Evolutionary conservation across 345 rosid genomes (phyloP).

Genomic region (Isatis tinctoria): DNA sequence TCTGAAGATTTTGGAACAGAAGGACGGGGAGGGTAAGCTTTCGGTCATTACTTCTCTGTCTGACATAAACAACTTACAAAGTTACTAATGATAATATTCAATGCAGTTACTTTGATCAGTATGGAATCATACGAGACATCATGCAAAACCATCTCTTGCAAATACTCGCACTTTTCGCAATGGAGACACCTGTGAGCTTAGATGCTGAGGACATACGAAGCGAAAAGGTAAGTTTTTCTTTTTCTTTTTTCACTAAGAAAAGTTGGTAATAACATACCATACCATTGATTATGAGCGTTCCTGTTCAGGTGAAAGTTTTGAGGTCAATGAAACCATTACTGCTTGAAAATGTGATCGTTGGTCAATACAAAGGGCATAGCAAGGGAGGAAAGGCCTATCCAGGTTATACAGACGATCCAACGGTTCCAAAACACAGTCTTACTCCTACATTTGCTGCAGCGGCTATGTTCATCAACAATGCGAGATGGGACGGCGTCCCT

Average conservation of each 20-base stretch:
- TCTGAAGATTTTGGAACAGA: slow-evolving; percentile 96
- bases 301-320: slow-evolving; percentile 74
- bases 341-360: slow-evolving; percentile 67
- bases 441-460: slow-evolving; percentile 95
- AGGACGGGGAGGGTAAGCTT: slow-evolving; percentile 83
- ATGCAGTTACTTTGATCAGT: slow-evolving; percentile 71
- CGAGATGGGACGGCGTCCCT: slow-evolving; percentile 96
- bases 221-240: slow-evolving; percentile 57
- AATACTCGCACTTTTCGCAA: slow-evolving; percentile 83
- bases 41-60: background rate
- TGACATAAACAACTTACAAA: background rate
- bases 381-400: slow-evolving; percentile 51
- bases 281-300: background rate
- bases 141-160: slow-evolving; percentile 96
- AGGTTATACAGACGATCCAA: slow-evolving; percentile 73
- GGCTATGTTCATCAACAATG: slow-evolving; percentile 78
- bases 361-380: slow-evolving; percentile 85
- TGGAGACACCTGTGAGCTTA: slow-evolving; percentile 98
- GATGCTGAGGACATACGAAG: slow-evolving; percentile 91
- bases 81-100: background rate
- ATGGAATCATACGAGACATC: slow-evolving; percentile 88
- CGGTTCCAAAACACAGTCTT: slow-evolving; percentile 62
- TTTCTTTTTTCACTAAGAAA: background rate
- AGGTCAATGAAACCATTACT: slow-evolving; percentile 75
- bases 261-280: background rate